phyloP scores from a whole-genome alignment of 352 stramenopile species.

The Phytopythium kandeliae region DNA sequence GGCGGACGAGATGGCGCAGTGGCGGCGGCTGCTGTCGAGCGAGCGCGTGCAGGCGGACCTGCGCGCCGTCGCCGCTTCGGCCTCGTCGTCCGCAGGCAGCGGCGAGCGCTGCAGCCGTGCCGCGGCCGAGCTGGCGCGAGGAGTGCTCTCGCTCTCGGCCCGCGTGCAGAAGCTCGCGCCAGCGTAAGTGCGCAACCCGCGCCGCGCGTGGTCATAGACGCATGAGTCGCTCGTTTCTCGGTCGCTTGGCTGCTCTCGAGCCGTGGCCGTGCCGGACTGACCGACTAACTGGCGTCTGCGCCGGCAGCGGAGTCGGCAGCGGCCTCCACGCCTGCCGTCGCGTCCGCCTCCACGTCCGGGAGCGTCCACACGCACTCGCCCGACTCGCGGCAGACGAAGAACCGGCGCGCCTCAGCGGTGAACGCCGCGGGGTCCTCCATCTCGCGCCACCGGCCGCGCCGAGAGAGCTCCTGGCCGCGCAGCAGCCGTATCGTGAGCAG shows the following conservation, averaged over 20 bases:
- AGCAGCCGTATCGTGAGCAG: too few species aligned
- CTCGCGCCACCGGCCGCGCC: conserved; percentile 26
- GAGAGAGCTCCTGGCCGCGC: conserved; percentile 20
- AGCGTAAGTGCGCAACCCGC: conserved; percentile 9
- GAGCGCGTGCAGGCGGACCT: conserved; percentile 44
- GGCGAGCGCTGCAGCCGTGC: conserved; percentile 25
- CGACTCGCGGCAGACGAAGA: conserved; percentile 40
- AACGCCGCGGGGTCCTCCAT: conserved; percentile 33
- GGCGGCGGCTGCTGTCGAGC: conserved; percentile 35
- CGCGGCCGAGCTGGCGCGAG: conserved; percentile 32
- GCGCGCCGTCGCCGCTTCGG: conserved; percentile 15
- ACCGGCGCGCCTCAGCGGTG: conserved; percentile 18
- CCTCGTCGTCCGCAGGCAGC: conserved; percentile 1
- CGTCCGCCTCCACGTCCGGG: conserved; percentile 1
- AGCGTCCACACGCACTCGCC: conserved; percentile 33
- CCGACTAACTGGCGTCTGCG: not conserved
- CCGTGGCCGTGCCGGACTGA: too few species aligned
- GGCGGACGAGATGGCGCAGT: conserved; percentile 4
- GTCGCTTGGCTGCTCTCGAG: not conserved
- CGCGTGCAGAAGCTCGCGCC: conserved; percentile 30
- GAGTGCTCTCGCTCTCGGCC: conserved; percentile 29
- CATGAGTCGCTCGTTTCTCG: not conserved
- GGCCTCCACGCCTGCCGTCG: not conserved
- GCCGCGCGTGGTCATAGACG: conserved; percentile 1
- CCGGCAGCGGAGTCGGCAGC: not conserved